Conservation (phyloP, 495 filamentous ascomycete species). For the Aspergillus diversus region DNA sequence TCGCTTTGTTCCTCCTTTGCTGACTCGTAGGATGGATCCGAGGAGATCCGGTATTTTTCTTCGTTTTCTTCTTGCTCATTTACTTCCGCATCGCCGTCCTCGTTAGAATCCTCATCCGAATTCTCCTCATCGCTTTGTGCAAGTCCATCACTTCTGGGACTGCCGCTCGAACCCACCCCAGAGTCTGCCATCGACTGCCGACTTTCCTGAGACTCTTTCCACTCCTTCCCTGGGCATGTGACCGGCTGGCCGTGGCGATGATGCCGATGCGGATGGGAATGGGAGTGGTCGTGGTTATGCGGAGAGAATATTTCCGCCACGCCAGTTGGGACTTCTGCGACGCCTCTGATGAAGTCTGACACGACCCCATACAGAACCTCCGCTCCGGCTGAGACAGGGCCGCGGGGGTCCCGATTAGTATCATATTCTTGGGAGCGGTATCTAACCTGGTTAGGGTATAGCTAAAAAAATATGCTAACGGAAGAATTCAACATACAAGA, state of each 20-base stretch:
- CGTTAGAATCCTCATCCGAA: neutral
- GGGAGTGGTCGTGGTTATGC: conserved; percentile 19
- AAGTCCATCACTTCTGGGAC: neutral
- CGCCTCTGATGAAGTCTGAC: conserved; percentile 74
- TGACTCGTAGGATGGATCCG: conserved; percentile 5
- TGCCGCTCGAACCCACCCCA: conserved; percentile 1
- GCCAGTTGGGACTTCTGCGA: conserved; percentile 79
- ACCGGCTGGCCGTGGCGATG: neutral
- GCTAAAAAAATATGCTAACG: neutral
- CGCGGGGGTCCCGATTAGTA: conserved; percentile 70
- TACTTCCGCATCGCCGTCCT: neutral
- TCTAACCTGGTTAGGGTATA: conserved; percentile 34
- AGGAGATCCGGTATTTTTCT: neutral
- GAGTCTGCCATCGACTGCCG: neutral
- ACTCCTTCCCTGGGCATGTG: neutral
- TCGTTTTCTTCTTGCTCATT: neutral
- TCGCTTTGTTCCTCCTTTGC: conserved; percentile 9
- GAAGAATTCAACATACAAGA: conserved; percentile 56
- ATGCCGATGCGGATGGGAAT: conserved; percentile 17
- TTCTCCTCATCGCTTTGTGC: neutral
- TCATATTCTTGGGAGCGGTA: conserved; percentile 71
- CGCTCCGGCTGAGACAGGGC: conserved; percentile 72
- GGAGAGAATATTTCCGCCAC: conserved; percentile 56
- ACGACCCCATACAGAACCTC: conserved; percentile 76
- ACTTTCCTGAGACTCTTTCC: conserved; percentile 3